Evolutionary conservation across 1,139 yeast species (phyloP).

Genomic region (Wickerhamomyces sp.): DNA sequence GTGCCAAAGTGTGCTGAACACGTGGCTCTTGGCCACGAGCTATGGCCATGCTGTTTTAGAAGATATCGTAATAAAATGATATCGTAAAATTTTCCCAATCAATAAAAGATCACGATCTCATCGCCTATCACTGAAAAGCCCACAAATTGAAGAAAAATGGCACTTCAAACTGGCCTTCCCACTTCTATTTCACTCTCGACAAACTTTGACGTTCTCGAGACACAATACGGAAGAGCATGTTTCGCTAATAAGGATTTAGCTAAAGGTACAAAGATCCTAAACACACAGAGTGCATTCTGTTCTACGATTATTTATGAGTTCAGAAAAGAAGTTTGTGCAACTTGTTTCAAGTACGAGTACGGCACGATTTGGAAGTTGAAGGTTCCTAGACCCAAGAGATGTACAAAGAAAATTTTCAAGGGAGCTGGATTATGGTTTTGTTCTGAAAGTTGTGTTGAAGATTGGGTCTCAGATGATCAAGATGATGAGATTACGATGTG

Average conservation of each 20-base stretch:
- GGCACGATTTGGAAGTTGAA: conserved; percentile 44
- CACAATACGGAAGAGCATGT: conserved; percentile 60
- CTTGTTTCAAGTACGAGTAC: conserved; percentile 46
- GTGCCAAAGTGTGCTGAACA: too few species aligned
- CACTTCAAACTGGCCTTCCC: too few species aligned
- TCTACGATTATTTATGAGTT: conserved; percentile 48
- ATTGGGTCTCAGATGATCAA: conserved; percentile 30
- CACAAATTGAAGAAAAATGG: too few species aligned
- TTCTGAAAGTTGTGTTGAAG: conserved; percentile 36
- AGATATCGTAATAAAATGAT: too few species aligned
- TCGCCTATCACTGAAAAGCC: too few species aligned
- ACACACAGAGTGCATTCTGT: conserved; percentile 39
- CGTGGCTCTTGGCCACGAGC: too few species aligned
- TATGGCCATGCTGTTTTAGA: too few species aligned
- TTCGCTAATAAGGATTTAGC: conserved; percentile 41
- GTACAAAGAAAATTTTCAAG: conserved; percentile 17
- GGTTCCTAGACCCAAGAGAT: conserved; percentile 14
- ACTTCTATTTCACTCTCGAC: conserved; percentile 14
- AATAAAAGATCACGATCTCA: too few species aligned
- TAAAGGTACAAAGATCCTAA: conserved; percentile 37
- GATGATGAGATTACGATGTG: conserved; percentile 24
- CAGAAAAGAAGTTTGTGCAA: conserved; percentile 60
- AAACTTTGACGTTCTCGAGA: conserved; percentile 34
- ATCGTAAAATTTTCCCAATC: too few species aligned
- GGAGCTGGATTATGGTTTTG: conserved; percentile 55